phyloP scores from a whole-genome alignment of 768 basidiomycete species.

The Boletus vinaceobasis region DNA sequence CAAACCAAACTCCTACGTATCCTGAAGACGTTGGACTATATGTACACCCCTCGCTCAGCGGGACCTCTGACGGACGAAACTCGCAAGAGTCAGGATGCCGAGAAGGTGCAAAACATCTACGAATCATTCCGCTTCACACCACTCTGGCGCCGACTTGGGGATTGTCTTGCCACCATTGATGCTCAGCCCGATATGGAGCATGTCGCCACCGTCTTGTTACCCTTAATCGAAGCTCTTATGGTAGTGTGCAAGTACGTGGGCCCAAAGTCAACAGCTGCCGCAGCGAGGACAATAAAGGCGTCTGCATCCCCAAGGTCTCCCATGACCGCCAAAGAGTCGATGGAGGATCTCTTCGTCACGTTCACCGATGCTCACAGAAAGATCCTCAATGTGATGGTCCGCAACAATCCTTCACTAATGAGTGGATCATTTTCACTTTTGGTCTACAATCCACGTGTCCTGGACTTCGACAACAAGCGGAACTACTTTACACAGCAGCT shows the following conservation, averaged over 20 bases:
- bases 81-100: conserved; percentile 52
- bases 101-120: conserved; percentile 86
- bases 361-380: conserved; percentile 95
- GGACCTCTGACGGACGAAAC: conserved; percentile 36
- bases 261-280: conserved; percentile 47
- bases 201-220: conserved; percentile 87
- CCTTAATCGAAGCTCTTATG: conserved; percentile 95
- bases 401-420: conserved; percentile 97
- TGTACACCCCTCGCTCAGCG: conserved; percentile 68
- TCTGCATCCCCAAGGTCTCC: conserved; percentile 70
- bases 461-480: conserved; percentile 99
- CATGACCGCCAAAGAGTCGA: conserved; percentile 65
- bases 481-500: conserved; percentile 93
- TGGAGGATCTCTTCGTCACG: conserved; percentile 87
- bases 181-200: conserved; percentile 78
- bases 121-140: conserved; percentile 87
- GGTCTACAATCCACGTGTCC: conserved; percentile 91
- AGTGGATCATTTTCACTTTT: conserved; percentile 96
- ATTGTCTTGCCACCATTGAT: conserved; percentile 81
- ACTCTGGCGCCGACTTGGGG: conserved; percentile 87
- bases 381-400: conserved; percentile 94
- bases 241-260: conserved; percentile 96
- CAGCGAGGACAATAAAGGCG: conserved; percentile 54
- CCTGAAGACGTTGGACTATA: conserved; percentile 96
- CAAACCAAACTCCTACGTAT: conserved; percentile 97